Evolutionary conservation across 306 rosid genomes (phyloP).

Genomic region (Lathyrus aphaca): DNA sequence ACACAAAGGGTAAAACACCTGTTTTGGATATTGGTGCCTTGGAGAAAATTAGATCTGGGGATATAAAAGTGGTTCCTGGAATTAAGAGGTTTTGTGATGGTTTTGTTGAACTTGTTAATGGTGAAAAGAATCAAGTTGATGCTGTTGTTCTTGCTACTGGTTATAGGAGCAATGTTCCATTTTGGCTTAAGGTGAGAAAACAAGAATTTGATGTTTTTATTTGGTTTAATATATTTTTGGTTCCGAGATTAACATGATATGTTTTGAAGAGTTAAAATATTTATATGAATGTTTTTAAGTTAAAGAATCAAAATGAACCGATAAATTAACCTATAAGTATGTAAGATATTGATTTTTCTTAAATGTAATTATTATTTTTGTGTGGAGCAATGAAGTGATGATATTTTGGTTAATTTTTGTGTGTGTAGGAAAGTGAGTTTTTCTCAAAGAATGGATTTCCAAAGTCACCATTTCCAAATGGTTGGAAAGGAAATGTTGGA

Average conservation of each 20-base stretch:
- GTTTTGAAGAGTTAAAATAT: no score
- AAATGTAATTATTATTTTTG: not conserved
- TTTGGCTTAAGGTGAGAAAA: slow-evolving; percentile 88
- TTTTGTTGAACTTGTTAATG: slow-evolving; percentile 64
- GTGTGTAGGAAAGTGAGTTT: slow-evolving; percentile 77
- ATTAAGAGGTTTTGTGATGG: slow-evolving; percentile 54
- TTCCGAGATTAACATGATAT: no score
- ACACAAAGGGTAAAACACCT: slow-evolving; percentile 83
- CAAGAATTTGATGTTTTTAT: not conserved
- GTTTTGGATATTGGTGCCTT: slow-evolving; percentile 87
- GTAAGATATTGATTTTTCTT: no score
- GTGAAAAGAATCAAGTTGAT: slow-evolving; percentile 58
- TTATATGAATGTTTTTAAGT: no score
- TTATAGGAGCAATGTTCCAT: slow-evolving; percentile 94
- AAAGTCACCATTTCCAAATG: slow-evolving; percentile 71
- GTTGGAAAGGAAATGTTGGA: slow-evolving; percentile 90
- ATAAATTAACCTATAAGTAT: no score
- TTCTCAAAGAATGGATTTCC: slow-evolving; percentile 86
- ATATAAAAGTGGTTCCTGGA: slow-evolving; percentile 70
- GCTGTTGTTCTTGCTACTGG: slow-evolving; percentile 86
- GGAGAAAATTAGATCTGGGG: slow-evolving; percentile 79
- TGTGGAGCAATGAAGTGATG: slow-evolving; percentile 32
- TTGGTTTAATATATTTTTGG: no score
- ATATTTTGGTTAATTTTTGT: slow-evolving; percentile 33
- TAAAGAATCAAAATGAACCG: no score